A percentile compares a stretch with the other conserved stretches of the same genome.
phyloP scores from a whole-genome alignment of 148 eudicot genomes.

The Rhododendron mucronatum region DNA sequence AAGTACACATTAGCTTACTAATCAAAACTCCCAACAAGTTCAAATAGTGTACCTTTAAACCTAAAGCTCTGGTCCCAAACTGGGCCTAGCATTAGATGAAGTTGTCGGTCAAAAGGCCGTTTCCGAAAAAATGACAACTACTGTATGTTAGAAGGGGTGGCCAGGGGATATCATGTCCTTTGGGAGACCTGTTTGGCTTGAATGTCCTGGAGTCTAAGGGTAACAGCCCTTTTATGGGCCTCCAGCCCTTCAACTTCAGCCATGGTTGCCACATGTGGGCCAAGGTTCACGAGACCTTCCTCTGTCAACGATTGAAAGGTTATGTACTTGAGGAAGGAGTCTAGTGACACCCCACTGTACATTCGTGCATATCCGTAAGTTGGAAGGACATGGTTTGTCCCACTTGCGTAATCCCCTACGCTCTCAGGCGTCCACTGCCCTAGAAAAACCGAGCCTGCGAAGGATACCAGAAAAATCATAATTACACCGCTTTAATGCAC shows the following conservation, averaged over 20 bases:
- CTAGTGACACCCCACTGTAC: slow-evolving; percentile 92
- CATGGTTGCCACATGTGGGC: slow-evolving; percentile 82
- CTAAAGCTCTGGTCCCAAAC: neutral
- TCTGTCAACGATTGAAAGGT: slow-evolving; percentile 94
- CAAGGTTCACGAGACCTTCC: slow-evolving; percentile 79
- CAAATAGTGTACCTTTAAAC: neutral
- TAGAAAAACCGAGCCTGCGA: slow-evolving; percentile 84
- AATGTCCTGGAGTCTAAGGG: slow-evolving; percentile 83
- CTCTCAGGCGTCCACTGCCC: slow-evolving; percentile 99
- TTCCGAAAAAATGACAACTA: neutral
- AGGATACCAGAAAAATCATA: neutral
- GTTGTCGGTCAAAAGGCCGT: neutral
- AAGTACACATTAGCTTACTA: neutral
- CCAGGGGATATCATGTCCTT: slow-evolving; percentile 16
- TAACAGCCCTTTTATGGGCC: slow-evolving; percentile 92
- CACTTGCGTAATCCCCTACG: slow-evolving; percentile 98
- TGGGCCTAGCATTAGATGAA: neutral
- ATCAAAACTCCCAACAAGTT: neutral
- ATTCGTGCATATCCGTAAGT: slow-evolving; percentile 95
- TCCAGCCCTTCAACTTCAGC: slow-evolving; percentile 95
- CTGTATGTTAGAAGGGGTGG: neutral
- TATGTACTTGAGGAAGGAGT: slow-evolving; percentile 91
- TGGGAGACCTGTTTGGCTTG: slow-evolving; percentile 48
- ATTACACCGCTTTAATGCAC: neutral
- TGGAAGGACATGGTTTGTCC: slow-evolving; percentile 96